Evolutionary conservation across 176 grass and related monocot species (phyloP), one percentile per base, ranked within the genome.

Genomic region (Juncus inflexus): DNA sequence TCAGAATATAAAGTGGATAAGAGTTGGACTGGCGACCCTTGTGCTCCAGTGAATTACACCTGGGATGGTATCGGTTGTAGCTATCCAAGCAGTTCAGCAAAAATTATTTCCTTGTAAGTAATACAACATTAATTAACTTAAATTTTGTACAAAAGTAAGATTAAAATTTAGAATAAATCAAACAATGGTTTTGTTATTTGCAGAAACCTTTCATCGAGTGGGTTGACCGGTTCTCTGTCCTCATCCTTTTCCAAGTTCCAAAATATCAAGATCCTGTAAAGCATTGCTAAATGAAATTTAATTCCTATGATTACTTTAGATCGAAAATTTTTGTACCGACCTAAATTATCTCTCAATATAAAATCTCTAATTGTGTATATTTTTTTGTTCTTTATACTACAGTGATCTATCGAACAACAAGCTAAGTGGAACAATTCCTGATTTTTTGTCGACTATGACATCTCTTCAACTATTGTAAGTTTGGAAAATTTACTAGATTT

Each of bases 1-100:
- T 40, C 10, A 38, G 11, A 43, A 2, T 76, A 59, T 41, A 13
- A 59, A 16, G 28, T 59, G 3, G 58, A 76, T 66, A 66, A 51
- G 37, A 63, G 52, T 40, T 76, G 74, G 74, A 51, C 62, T 5
- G 74, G 74, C 49, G 74, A 76, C 64, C 62, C 74, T 5, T 76
- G 74, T 66, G 37, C 37, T 57, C 62, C 62, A 3, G 13, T 36
- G 9, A 45, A 66, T 2, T 76, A 58, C 12, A n/a, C 50, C 12
- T 76, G 74, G 74, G 14, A 28, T 0, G 62, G 62, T 15, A 37
- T 76, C 28, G 15, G 16, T 45, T 76, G 74, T 37, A 55, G 15
- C 37, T 13, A 9, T 12, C 12, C 50, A 9, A 15, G 2, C 13
- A 55, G 19, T 76, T 56, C 15, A 56, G 12, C 70, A 12, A 63